A percentile compares a stretch with the other conserved stretches of the same genome.
phyloP scores from a whole-genome alignment of 2,329 filamentous ascomycete species.

The Neonectria ditissima region DNA sequence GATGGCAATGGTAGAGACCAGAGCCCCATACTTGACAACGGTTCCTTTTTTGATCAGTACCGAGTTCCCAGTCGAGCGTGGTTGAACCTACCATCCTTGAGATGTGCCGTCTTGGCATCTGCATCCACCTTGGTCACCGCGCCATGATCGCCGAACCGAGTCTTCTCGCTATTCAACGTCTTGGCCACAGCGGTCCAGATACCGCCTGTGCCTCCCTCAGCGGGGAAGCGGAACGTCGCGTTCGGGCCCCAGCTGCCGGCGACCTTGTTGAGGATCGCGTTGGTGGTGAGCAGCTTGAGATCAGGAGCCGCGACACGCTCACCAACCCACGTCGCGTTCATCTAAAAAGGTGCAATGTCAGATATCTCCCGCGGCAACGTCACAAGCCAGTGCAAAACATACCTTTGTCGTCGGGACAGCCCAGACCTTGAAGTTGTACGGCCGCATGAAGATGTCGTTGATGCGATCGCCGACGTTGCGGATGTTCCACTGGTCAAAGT shows the following conservation, averaged over 20 bases:
- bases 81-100: conserved; percentile 17
- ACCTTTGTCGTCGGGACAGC: conserved; percentile 97
- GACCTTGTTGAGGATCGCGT: conserved; percentile 94
- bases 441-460: conserved; percentile 97
- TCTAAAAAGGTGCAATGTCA: too few species aligned
- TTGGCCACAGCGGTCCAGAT: conserved; percentile 99
- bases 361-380: too few species aligned
- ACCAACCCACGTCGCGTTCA: conserved; percentile 98
- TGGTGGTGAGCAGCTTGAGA: conserved; percentile 91
- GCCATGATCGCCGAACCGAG: conserved; percentile 85
- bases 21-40: conserved; percentile 89
- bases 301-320: conserved; percentile 98
- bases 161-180: conserved; percentile 93
- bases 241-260: conserved; percentile 99
- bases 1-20: conserved; percentile 96
- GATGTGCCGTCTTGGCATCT: conserved; percentile 81
- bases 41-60: conserved; percentile 75
- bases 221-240: conserved; percentile 97
- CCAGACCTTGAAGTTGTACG: conserved; percentile 99
- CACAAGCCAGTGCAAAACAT: too few species aligned
- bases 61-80: conserved; percentile 31
- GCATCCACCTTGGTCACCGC: conserved; percentile 89
- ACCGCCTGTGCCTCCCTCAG: conserved; percentile 92
- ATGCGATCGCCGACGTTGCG: conserved; percentile 90
- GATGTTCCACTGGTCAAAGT: conserved; percentile 99